phyloP scores from a whole-genome alignment of 495 filamentous ascomycete species.

The Trichoderma gamsii region DNA sequence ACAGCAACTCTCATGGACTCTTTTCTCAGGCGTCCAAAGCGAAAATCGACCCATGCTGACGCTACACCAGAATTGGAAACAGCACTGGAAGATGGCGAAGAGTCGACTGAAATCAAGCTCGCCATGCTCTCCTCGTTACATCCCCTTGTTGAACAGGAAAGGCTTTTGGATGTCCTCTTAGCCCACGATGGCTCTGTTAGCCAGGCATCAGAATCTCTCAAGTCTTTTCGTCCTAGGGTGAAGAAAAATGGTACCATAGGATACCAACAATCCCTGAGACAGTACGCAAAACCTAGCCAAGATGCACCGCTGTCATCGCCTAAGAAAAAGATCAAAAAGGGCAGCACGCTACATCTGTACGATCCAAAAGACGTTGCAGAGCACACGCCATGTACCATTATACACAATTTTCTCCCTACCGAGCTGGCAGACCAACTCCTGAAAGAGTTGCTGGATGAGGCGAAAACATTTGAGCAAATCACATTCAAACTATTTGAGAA shows the following conservation, averaged over 20 bases:
- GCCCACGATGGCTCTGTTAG: constrained; percentile 72
- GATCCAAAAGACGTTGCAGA: constrained; percentile 68
- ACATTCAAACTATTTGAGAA: constrained; percentile 83
- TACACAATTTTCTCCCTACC: constrained; percentile 79
- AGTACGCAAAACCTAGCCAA: constrained; percentile 37
- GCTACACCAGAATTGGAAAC: not conserved
- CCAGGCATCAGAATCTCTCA: constrained; percentile 49
- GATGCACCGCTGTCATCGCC: constrained; percentile 26
- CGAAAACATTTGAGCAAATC: constrained; percentile 62
- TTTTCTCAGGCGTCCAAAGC: constrained; percentile 40
- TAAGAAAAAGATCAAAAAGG: constrained; percentile 56
- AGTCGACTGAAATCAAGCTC: constrained; percentile 84
- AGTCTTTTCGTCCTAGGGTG: constrained; percentile 23
- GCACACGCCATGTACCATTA: constrained; percentile 81
- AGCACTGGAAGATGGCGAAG: constrained; percentile 37
- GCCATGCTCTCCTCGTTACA: constrained; percentile 75
- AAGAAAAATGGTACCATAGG: constrained; percentile 34
- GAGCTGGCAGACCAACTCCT: constrained; percentile 68
- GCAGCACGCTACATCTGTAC: constrained; percentile 75
- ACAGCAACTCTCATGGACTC: constrained; percentile 33
- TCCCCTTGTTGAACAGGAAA: constrained; percentile 53
- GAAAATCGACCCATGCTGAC: constrained; percentile 29
- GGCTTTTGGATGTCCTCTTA: constrained; percentile 71
- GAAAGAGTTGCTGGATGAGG: constrained; percentile 67
- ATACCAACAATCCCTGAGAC: constrained; percentile 53